These are phyloP conservation scores for Coemansia sp. DNA, from an alignment of 192 early-diverging fungal genomes.

Conservation along the genomic window DNA sequence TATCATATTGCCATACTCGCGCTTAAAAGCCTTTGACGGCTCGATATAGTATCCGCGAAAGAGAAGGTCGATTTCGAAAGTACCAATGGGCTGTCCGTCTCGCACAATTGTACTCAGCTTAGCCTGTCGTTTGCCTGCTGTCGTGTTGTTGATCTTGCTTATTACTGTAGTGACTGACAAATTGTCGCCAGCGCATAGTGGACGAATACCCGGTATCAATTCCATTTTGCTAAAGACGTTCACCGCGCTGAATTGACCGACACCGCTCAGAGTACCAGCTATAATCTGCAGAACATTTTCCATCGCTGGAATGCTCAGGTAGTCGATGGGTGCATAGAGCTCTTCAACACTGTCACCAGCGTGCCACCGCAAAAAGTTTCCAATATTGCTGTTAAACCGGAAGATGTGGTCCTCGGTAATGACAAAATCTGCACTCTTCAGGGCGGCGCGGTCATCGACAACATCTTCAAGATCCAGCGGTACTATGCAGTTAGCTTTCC, in stretches of 20 bases:
- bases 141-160: neutral
- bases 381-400: neutral
- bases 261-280: neutral
- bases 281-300: neutral
- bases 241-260: neutral
- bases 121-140: neutral
- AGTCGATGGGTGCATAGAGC: neutral
- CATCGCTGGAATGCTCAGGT: neutral
- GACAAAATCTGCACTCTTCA: neutral
- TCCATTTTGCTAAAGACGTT: neutral
- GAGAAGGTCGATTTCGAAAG: constrained; percentile 71
- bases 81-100: neutral
- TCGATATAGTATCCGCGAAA: constrained; percentile 77
- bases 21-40: constrained; percentile 72
- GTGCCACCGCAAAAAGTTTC: neutral
- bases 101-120: neutral
- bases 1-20: constrained; percentile 63
- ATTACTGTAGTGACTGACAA: neutral
- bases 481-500: constrained; percentile 67
- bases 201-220: neutral
- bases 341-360: neutral
- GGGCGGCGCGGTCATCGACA: constrained; percentile 20
- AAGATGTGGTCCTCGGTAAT: neutral
- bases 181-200: neutral
- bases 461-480: constrained; percentile 65